Evolutionary conservation across 352 stramenopile genomes (phyloP), one percentile per base, ranked within the genome.

Genomic region (Phytophthora quininea): DNA sequence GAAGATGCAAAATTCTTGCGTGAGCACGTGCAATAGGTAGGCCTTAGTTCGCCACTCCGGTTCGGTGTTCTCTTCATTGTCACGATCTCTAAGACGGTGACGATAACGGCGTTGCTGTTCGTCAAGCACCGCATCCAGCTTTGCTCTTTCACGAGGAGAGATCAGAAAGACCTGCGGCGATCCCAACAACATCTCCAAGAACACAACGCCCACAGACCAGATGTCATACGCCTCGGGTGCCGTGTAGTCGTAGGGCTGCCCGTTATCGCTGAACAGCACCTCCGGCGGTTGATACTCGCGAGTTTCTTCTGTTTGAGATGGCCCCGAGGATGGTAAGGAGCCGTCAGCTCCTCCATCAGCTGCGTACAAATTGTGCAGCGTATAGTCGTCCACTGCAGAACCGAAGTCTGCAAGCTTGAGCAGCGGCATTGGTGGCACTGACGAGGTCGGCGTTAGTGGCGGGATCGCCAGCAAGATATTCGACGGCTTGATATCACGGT

Each of bases 271-370:
- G 58, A 93, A 91, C 6, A 95, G 58, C n/a, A 94, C 88, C 65
- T 99, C 96, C 4, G 97, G 97, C 33, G 96, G 93, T 54, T 97
- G 91, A 74, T 99, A 99, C 67, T 98, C 92, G 48, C 97, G 79
- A 32, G 96, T 98, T 73, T 98, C 90, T 74, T 99, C 97, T 12
- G 72, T 80, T 67, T 96, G 84, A 35, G 80, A 93, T 14, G 96
- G 96, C 2, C 94, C 93, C 7, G 76, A 59, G 11, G 57, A 61
- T 14, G 27, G 30, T 5, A n/a, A 93, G 2, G 71, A 79, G 47
- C 86, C 80, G 32, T 79, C 90, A 14, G 92, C 92, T 0, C 88
- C 91, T 30, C 74, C 64, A 9, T 30, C 64, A 62, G 55, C 71
- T 29, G 62, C 63, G 30, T 98, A 96, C 56, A 98, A 76, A 51